Evolutionary conservation across 805 yeast species (phyloP).

Genomic region (Hanseniaspora lachancei): DNA sequence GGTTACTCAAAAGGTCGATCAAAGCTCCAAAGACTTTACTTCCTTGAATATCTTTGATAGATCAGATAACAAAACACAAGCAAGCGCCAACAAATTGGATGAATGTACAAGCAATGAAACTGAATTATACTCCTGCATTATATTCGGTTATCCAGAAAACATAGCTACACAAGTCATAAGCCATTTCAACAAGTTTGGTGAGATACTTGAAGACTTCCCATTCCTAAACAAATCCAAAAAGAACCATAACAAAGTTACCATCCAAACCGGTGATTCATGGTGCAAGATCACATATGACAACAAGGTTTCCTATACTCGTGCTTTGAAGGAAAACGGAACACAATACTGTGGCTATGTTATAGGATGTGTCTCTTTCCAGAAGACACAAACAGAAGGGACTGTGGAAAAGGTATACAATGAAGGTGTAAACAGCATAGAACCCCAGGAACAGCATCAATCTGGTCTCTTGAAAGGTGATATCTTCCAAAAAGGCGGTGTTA

Average conservation of each 20-base stretch:
- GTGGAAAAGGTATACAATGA: not conserved
- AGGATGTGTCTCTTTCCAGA: slow-evolving; percentile 60
- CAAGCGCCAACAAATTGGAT: not conserved
- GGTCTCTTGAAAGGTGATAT: slow-evolving; percentile 3
- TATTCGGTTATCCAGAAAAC: slow-evolving; percentile 79
- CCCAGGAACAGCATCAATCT: not conserved
- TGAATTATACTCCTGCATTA: slow-evolving; percentile 55
- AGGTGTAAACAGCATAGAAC: not conserved
- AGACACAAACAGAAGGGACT: slow-evolving; percentile 23
- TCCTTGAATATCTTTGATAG: slow-evolving; percentile 8
- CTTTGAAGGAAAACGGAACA: slow-evolving; percentile 70
- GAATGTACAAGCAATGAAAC: slow-evolving; percentile 4
- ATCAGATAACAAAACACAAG: slow-evolving; percentile 5
- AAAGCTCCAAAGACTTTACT: slow-evolving; percentile 13
- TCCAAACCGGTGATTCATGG: slow-evolving; percentile 81
- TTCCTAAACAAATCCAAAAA: slow-evolving; percentile 16
- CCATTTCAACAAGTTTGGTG: slow-evolving; percentile 69
- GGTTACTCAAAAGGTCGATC: slow-evolving; percentile 10
- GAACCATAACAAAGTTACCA: slow-evolving; percentile 37
- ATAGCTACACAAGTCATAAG: slow-evolving; percentile 53
- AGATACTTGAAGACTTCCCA: slow-evolving; percentile 62
- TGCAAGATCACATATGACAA: slow-evolving; percentile 75
- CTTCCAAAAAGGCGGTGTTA: slow-evolving; percentile 4
- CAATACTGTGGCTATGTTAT: slow-evolving; percentile 51
- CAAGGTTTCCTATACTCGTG: slow-evolving; percentile 63